A percentile compares a stretch with the other conserved stretches of the same genome.
Conservation (phyloP, 176 grass and related monocot species). For the Sorghum bicolor region Sorghum_bicolor_NCBIv3 NC_012871.2:71454501-71455000, state of each 20-base stretch:
- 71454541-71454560: background rate
- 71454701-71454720: conserved; percentile 86
- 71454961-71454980: conserved; percentile 40
- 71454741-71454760: conserved; percentile 65
- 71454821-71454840: conserved; percentile 69
- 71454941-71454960: background rate
- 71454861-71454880: background rate
- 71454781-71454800: conserved; percentile 99
- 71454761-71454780: conserved; percentile 99
- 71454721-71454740: conserved; percentile 84
- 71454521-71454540: background rate
- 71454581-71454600: background rate
- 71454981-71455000: conserved; percentile 31
- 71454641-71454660: conserved; percentile 88
- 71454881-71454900: background rate
- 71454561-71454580: background rate
- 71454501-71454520: background rate
- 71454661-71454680: conserved; percentile 81
- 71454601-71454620: background rate
- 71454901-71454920: conserved; percentile 90
- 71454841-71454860: background rate
- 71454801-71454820: conserved; percentile 86
- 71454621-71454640: conserved; percentile 5
- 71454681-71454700: conserved; percentile 84
- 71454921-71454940: conserved; percentile 88